A percentile compares a stretch with the other conserved stretches of the same genome.
Evolutionary conservation across 306 rosid species (phyloP).

Genomic region (Lotus japonicus): DNA sequence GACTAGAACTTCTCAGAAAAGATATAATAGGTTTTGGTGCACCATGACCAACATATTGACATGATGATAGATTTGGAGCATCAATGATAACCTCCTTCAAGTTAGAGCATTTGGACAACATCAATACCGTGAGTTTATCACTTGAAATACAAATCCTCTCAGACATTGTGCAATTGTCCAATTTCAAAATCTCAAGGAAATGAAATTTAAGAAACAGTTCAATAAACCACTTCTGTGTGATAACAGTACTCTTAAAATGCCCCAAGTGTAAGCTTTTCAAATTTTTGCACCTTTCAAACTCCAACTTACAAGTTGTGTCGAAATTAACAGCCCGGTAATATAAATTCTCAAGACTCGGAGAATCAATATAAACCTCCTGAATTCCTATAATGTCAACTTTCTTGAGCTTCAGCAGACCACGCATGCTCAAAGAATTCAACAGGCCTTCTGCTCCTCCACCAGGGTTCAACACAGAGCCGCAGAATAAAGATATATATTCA

Average conservation of each 20-base stretch:
- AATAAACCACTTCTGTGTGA: conserved; percentile 20
- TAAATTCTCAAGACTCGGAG: conserved; percentile 8
- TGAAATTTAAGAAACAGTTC: conserved; percentile 12
- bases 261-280: neutral
- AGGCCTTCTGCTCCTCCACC: neutral
- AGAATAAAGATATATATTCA: conserved; percentile 2
- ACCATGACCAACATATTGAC: neutral
- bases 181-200: conserved; percentile 23
- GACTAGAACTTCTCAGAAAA: conserved; percentile 13
- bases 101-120: neutral
- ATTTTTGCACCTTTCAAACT: neutral
- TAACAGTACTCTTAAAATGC: neutral
- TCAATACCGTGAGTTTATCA: conserved; percentile 6
- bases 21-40: neutral
- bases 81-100: conserved; percentile 18
- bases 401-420: conserved; percentile 10
- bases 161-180: conserved; percentile 7
- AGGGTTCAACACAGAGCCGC: neutral
- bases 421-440: conserved; percentile 8
- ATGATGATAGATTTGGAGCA: conserved; percentile 17
- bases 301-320: neutral
- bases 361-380: conserved; percentile 6
- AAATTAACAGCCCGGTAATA: neutral
- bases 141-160: conserved; percentile 25
- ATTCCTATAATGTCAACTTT: conserved; percentile 9